phyloP scores from a whole-genome alignment of 2,329 filamentous ascomycete species.

The Cyclaneusma minus region DNA sequence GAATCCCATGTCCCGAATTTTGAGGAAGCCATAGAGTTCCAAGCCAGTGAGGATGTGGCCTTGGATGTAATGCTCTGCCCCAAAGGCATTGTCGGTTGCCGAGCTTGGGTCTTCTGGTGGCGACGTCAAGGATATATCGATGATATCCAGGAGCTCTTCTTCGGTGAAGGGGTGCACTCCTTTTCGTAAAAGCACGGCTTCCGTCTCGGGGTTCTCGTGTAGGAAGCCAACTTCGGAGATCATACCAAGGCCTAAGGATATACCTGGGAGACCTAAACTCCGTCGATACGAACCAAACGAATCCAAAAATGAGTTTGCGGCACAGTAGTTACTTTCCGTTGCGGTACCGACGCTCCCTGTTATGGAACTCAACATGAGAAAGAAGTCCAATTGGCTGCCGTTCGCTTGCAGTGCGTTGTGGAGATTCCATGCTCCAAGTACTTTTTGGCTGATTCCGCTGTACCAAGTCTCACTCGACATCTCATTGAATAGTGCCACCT shows the following conservation, averaged over 20 bases:
- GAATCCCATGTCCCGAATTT: no score
- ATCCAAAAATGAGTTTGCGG: slow-evolving; percentile 21
- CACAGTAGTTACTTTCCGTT: slow-evolving; percentile 19
- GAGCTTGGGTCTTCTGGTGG: no score
- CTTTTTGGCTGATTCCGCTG: slow-evolving; percentile 13
- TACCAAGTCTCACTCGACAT: slow-evolving; percentile 15
- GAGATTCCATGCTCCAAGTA: slow-evolving; percentile 12
- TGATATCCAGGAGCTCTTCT: no score
- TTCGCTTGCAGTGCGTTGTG: slow-evolving; percentile 13
- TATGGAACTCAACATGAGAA: slow-evolving; percentile 15
- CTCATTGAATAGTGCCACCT: slow-evolving; percentile 12
- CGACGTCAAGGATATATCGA: no score
- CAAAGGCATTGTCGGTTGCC: no score
- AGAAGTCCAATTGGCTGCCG: slow-evolving; percentile 16
- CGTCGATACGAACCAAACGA: slow-evolving; percentile 13
- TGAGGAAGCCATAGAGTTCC: no score
- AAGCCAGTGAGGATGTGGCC: no score
- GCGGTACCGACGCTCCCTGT: slow-evolving; percentile 18
- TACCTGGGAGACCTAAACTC: slow-evolving; percentile 6
- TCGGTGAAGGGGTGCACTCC: slow-evolving; percentile 20
- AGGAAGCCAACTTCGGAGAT: slow-evolving; percentile 9
- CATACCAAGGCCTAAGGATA: slow-evolving; percentile 12
- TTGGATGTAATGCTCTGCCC: no score
- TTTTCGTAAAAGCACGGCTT: slow-evolving; percentile 19
- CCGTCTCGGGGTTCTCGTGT: slow-evolving; percentile 21